These are phyloP conservation scores for Cryoendolithus antarcticus DNA, from an alignment of 2,329 filamentous ascomycete species.

Conservation along the genomic window DNA sequence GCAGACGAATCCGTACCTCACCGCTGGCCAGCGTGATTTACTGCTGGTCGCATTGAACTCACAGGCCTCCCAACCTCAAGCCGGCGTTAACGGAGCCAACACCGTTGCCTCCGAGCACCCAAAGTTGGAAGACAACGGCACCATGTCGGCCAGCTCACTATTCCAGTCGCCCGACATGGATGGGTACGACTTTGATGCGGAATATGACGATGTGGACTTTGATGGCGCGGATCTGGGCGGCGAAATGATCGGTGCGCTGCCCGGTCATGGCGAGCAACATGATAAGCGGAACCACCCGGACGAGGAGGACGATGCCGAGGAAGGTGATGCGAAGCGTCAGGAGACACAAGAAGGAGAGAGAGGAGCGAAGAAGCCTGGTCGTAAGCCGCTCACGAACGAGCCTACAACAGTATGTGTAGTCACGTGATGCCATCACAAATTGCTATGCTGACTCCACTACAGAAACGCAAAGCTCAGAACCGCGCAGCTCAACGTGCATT, in stretches of 20 bases:
- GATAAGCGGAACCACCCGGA: conserved; percentile 63
- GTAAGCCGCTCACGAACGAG: conserved; percentile 90
- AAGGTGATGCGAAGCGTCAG: conserved; percentile 58
- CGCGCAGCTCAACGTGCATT: conserved; percentile 86
- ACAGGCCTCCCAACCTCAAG: conserved; percentile 15
- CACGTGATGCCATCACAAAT: neutral
- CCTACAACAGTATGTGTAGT: conserved; percentile 72
- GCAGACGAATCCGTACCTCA: conserved; percentile 30
- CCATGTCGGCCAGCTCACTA: conserved; percentile 12
- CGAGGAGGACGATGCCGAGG: conserved; percentile 50
- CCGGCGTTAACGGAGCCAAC: conserved; percentile 4
- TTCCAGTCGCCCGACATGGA: conserved; percentile 57
- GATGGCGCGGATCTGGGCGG: conserved; percentile 44
- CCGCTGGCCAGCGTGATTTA: conserved; percentile 35
- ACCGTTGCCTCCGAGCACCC: conserved; percentile 5
- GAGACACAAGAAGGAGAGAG: conserved; percentile 77
- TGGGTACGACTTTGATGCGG: conserved; percentile 63
- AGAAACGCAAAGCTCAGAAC: conserved; percentile 96
- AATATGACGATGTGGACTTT: conserved; percentile 51
- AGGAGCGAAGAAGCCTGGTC: conserved; percentile 83
- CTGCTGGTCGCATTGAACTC: conserved; percentile 36
- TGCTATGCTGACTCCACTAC: conserved; percentile 5
- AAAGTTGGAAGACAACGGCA: conserved; percentile 1
- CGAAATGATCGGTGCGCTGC: conserved; percentile 65
- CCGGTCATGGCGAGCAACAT: conserved; percentile 33